phyloP scores from a whole-genome alignment of 345 rosid genomes.

The Acer saccharum region DNA sequence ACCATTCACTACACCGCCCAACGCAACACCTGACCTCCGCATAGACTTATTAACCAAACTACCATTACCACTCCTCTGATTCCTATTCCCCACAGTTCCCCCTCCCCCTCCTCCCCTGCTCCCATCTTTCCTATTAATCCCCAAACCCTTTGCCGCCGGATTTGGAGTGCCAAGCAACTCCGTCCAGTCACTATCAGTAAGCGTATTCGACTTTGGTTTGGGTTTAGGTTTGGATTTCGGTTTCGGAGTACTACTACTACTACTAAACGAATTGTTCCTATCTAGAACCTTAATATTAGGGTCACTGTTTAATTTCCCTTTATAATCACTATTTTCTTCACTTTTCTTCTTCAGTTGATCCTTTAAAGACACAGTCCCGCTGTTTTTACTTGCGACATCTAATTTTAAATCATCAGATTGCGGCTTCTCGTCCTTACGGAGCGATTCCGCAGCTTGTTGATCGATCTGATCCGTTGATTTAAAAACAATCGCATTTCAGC shows the following conservation, averaged over 20 bases:
- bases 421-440: conserved; percentile 66
- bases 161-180: conserved; percentile 62
- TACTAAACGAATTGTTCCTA: conserved; percentile 18
- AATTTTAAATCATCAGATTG: conserved; percentile 53
- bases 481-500: conserved; percentile 23
- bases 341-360: conserved; percentile 77
- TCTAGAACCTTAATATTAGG: conserved; percentile 19
- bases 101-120: conserved; percentile 49
- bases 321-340: conserved; percentile 39
- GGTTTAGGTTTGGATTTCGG: conserved; percentile 36
- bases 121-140: conserved; percentile 47
- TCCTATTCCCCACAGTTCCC: conserved; percentile 44
- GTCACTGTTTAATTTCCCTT: conserved; percentile 52
- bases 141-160: conserved; percentile 30
- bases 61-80: conserved; percentile 35
- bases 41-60: conserved; percentile 32
- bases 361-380: conserved; percentile 69
- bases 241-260: conserved; percentile 8
- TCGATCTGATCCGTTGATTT: conserved; percentile 62
- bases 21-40: conserved; percentile 27
- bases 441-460: conserved; percentile 94
- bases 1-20: conserved; percentile 41
- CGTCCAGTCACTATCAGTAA: conserved; percentile 91
- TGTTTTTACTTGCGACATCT: conserved; percentile 45
- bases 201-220: conserved; percentile 16